A percentile compares a stretch with the other conserved stretches of the same genome.
These are phyloP conservation scores for Bocquillonia castaneifolia DNA, from an alignment of 441 rosid species.

Conservation along the genomic window DNA sequence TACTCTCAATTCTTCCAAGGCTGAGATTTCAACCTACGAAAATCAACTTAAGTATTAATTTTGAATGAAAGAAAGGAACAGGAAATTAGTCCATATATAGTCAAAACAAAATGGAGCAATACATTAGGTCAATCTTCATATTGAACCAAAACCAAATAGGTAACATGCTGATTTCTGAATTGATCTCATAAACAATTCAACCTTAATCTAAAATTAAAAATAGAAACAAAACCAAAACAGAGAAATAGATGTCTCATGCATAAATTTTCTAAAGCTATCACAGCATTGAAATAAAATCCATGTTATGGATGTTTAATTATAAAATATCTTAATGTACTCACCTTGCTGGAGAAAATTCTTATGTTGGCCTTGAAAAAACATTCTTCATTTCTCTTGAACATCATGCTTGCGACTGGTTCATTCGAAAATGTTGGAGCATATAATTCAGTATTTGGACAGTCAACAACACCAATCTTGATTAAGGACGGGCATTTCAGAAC, in stretches of 20 bases:
- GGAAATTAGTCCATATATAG: too few species aligned
- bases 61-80: neutral
- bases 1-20: slow-evolving; percentile 8
- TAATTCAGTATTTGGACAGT: neutral
- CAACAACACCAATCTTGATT: neutral
- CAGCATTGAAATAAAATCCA: too few species aligned
- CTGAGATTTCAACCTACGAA: slow-evolving; percentile 11
- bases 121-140: too few species aligned
- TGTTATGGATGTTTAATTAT: too few species aligned
- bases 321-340: neutral
- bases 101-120: too few species aligned
- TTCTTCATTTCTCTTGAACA: neutral
- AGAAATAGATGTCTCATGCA: too few species aligned
- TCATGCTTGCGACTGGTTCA: neutral
- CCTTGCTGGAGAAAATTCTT: neutral
- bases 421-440: neutral
- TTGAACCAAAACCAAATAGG: too few species aligned
- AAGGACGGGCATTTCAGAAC: neutral
- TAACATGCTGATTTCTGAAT: too few species aligned
- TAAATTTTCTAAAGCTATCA: too few species aligned
- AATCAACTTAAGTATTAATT: neutral
- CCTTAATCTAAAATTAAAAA: too few species aligned
- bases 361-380: neutral
- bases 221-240: too few species aligned
- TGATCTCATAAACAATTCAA: too few species aligned